A percentile compares a stretch with the other conserved stretches of the same genome.
These are phyloP conservation scores for Umbilicaria muhlenbergii DNA, from an alignment of 495 filamentous ascomycete genomes.

Conservation along the genomic window DNA sequence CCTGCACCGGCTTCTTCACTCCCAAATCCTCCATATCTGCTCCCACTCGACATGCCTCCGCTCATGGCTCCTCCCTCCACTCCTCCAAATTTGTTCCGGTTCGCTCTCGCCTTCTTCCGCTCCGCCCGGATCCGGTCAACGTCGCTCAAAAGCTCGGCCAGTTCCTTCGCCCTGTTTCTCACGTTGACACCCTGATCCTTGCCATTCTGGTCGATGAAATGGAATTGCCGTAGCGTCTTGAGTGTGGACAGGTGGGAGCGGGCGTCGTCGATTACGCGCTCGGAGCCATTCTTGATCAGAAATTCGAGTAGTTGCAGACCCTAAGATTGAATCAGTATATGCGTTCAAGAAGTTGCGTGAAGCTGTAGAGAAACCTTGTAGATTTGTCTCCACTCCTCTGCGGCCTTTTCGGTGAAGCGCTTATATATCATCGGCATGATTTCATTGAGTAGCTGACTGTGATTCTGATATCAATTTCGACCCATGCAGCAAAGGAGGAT, in stretches of 20 bases:
- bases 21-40: slow-evolving; percentile 77
- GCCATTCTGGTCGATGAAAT: slow-evolving; percentile 89
- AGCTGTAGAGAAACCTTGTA: slow-evolving; percentile 52
- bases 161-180: slow-evolving; percentile 86
- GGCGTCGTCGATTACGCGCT: slow-evolving; percentile 95
- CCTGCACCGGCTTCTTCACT: slow-evolving; percentile 43
- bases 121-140: slow-evolving; percentile 87
- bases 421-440: slow-evolving; percentile 99
- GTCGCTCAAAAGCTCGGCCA: slow-evolving; percentile 83
- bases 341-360: not conserved
- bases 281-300: slow-evolving; percentile 94
- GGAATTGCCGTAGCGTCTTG: slow-evolving; percentile 98
- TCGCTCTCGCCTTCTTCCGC: slow-evolving; percentile 81
- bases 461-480: not conserved
- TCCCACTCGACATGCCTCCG: slow-evolving; percentile 39
- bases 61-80: slow-evolving; percentile 64
- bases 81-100: slow-evolving; percentile 86
- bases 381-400: slow-evolving; percentile 98
- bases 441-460: slow-evolving; percentile 88
- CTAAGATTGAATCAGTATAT: slow-evolving; percentile 17
- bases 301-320: slow-evolving; percentile 92
- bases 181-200: slow-evolving; percentile 99
- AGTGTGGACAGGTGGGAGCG: slow-evolving; percentile 85
- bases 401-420: slow-evolving; percentile 93
- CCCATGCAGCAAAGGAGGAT: not conserved